Base-by-base conservation (phyloP, 495 filamentous ascomycete species). In the Podospora australis region DNA sequence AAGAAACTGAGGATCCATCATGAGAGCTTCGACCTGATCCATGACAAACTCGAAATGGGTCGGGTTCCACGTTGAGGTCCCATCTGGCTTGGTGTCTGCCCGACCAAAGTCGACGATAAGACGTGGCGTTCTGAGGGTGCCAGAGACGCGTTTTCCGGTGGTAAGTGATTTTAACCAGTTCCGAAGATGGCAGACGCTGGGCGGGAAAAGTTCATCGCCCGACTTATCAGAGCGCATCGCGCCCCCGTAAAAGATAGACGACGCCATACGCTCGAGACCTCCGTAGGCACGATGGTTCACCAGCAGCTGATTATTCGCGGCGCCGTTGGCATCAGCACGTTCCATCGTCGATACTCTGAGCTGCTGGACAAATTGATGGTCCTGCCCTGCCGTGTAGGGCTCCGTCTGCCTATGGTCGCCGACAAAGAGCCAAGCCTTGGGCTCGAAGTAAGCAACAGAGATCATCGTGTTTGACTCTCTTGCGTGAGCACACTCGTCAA, bases 331-430 rank as follows among this genome's bases (percentile, higher is more conserved):
- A 3, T 38, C 44, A 0, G 61, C 61, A 0, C 61, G 53, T 32
- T 60, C 53, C 61, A 62, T 64, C 16, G 50, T 58, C 0, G 55
- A 59, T 0, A 61, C 14, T 3, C 35, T 16, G 23, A 59, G 46
- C 40, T 64, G 58, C 0, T 23, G 10, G 0, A 41, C 43, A 21
- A 45, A 55, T 0, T 45, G 24, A n/a, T 14, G n/a, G 6, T 19
- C 16, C 3, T 39, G 22, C 10, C 46, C 25, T 14, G 28, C 39
- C 11, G 60, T 55, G 25, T 45, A 60, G 0, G 62, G 62, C 2
- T 49, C 46, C 0, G 62, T 65, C 34, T 63, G 62, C 2, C 57
- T 45, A 14, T 59, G 34, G 30, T 65, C 59, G 10, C 62, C 62
- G 2, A 38, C 49, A 44, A 63, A 59, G 26, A 63, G 46, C 57